Base-by-base conservation (phyloP, 2,329 filamentous ascomycete species). In the Trichoderma sp. region DNA sequence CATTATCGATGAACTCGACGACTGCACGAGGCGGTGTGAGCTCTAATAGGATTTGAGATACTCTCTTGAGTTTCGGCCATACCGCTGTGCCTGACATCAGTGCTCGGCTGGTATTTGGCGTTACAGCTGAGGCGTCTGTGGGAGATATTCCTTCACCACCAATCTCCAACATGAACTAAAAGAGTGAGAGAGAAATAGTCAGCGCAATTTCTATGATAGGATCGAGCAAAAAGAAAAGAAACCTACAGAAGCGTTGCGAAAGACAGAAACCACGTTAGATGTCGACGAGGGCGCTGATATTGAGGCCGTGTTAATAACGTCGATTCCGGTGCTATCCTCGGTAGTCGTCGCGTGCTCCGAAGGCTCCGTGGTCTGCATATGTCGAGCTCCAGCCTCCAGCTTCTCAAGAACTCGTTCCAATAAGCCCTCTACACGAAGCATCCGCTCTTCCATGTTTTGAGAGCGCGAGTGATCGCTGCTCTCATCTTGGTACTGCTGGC, bases 401-500 rank as follows among this genome's bases (percentile, higher is more conserved):
- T 47, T 67, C 10, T 67, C 13, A 24, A 69, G 43, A 5, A 69
- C 24, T 52, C 55, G 61, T 4, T 66, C 68, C 3, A 69, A 14
- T 19, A 69, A 35, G 13, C 16, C 24, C 33, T 69, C 68, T 27
- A 69, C 33, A 13, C 68, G 61, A 24, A 11, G 29, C 55, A 69
- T 60, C 24, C 68, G 59, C 14, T 53, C 55, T 2, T 66, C 58
- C 68, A 65, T 43, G 31, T 40, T 55, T 43, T 33, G 31, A 29
- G 43, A 24, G 19, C 56, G 53, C 19, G 52, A n/a, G 11, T 40
- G 43, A 37, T 56, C 68, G 11, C 63, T 40, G 21, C 61, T 29
- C 13, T 58, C 55, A 53, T 69, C 61, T n/a, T 47, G 61, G 43
- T 60, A 69, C 21, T 47, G 68, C 19, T 69, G 68, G 8, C 68